Conservation (phyloP, 176 grass and related monocot genomes). For the Olyra latifolia region DNA sequence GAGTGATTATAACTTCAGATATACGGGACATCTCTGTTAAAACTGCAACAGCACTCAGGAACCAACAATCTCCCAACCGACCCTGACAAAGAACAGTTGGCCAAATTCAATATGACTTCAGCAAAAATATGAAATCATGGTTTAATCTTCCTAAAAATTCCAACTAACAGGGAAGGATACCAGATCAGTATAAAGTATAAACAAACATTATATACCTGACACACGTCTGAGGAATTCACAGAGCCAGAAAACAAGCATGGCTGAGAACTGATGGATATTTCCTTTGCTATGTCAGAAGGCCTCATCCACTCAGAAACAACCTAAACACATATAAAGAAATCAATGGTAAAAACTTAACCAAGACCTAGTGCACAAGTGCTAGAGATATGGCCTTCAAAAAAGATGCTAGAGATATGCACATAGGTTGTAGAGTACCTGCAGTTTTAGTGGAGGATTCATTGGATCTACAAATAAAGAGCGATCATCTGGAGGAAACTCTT, state of each 20-base stretch:
- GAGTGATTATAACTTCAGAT: constrained; percentile 99
- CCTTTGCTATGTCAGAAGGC: constrained; percentile 77
- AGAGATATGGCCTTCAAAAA: neutral
- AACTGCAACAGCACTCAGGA: constrained; percentile 97
- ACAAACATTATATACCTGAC: constrained; percentile 63
- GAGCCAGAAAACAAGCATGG: constrained; percentile 97
- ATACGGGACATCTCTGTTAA: constrained; percentile 84
- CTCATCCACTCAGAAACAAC: constrained; percentile 99
- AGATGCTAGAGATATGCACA: constrained; percentile 26
- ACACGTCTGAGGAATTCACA: constrained; percentile 96
- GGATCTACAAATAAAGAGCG: constrained; percentile 85
- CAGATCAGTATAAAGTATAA: neutral
- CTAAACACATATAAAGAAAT: constrained; percentile 45
- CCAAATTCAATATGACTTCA: neutral
- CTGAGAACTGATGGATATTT: constrained; percentile 63
- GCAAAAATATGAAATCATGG: constrained; percentile 19
- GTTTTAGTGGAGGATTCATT: constrained; percentile 68
- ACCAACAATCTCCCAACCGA: constrained; percentile 98
- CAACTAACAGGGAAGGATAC: neutral
- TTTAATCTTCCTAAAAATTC: neutral
- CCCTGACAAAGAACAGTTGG: constrained; percentile 62
- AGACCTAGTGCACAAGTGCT: constrained; percentile 16
- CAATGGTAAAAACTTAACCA: constrained; percentile 17
- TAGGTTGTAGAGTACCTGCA: constrained; percentile 65
- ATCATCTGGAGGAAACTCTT: constrained; percentile 91